phyloP scores from a whole-genome alignment of 305 asterid genomes.

The Fraxinus sp. region DNA sequence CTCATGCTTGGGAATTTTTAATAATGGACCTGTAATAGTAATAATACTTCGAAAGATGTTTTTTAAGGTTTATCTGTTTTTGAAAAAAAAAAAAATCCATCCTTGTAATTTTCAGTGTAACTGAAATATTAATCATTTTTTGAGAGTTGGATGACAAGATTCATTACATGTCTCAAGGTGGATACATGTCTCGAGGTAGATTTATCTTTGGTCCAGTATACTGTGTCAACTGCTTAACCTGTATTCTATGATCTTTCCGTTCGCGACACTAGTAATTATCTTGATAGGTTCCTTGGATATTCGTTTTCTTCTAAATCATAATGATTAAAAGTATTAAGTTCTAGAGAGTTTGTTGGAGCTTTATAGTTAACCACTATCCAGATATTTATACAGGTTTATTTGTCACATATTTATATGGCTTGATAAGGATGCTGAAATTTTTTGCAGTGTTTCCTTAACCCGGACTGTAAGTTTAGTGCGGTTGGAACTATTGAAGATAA shows the following conservation, averaged over 20 bases:
- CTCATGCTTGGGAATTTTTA: background rate
- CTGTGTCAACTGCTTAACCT: background rate
- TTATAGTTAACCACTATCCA: background rate
- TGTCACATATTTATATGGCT: background rate
- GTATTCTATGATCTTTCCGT: background rate
- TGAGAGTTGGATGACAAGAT: background rate
- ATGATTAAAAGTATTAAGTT: background rate
- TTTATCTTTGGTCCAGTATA: too few relatives aligned
- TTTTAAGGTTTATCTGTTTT: background rate
- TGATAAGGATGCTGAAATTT: background rate
- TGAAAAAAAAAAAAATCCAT: background rate
- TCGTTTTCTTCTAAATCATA: background rate
- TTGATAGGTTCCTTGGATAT: background rate
- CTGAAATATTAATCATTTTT: background rate
- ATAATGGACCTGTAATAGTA: background rate
- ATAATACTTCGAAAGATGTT: background rate
- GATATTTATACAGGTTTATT: background rate
- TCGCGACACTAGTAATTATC: background rate
- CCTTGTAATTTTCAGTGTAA: background rate
- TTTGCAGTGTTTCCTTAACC: background rate
- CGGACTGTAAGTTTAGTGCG: background rate
- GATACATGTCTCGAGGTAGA: too few relatives aligned
- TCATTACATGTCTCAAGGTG: background rate
- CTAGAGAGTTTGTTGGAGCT: background rate
- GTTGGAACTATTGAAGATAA: background rate